These are phyloP conservation scores for Talaromyces adpressus DNA, from an alignment of 495 filamentous ascomycete species.

Conservation along the genomic window DNA sequence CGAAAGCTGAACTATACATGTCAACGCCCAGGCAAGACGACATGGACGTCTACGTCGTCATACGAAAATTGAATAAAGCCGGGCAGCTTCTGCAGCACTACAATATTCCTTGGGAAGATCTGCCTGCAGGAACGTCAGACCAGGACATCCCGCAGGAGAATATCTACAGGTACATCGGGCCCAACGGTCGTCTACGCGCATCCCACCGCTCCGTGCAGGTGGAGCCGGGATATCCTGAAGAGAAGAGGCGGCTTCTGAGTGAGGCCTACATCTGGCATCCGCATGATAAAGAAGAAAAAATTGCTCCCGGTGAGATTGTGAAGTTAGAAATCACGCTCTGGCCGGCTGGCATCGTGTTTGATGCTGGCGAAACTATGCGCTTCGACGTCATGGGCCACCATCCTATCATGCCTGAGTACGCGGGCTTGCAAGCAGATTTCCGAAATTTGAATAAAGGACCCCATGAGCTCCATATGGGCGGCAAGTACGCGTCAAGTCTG, in stretches of 20 bases:
- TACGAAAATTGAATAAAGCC: conserved; percentile 22
- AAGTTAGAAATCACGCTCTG: conserved; percentile 12
- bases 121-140: conserved; percentile 5
- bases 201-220: conserved; percentile 17
- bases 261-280: conserved; percentile 14
- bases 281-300: conserved; percentile 16
- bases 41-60: conserved; percentile 26
- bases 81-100: conserved; percentile 19
- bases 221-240: conserved; percentile 9
- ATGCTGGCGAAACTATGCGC: neutral
- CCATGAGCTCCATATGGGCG: conserved; percentile 20
- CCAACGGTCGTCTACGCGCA: conserved; percentile 22
- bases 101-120: conserved; percentile 20
- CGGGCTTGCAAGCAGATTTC: conserved; percentile 4
- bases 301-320: conserved; percentile 16
- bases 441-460: conserved; percentile 16
- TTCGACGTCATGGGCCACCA: conserved; percentile 12
- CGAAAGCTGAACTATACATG: conserved; percentile 24
- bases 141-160: conserved; percentile 14
- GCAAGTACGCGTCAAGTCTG: neutral
- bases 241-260: neutral
- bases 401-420: conserved; percentile 14
- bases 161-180: conserved; percentile 18
- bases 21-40: conserved; percentile 26
- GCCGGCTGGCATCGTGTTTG: conserved; percentile 12